Base-by-base conservation (phyloP, 2,329 filamentous ascomycete genomes). In the Clonostachys sp. region DNA sequence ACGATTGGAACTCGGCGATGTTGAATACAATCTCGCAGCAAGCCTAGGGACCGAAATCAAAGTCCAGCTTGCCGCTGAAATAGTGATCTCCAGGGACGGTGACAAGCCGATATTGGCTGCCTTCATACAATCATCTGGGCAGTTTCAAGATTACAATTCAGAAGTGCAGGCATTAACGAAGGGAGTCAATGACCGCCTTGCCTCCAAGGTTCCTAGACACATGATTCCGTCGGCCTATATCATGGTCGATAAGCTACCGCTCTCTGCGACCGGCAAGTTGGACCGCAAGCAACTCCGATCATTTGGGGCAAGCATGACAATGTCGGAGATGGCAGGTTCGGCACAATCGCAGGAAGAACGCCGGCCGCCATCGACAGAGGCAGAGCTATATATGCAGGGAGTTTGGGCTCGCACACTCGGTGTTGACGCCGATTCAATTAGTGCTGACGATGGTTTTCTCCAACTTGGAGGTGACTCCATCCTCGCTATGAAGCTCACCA, bases 381-480 rank as follows among this genome's bases (percentile, higher is more conserved):
- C 44, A 41, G 3, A 58, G 36, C 33, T 39, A 30, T 50, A 53
- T 5, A 45, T 67, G 10, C 58, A 56, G 18, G 40, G 46, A n/a
- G 51, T 64, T 17, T 75, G 72, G 70, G 57, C 60, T 5, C 54
- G 60, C 1, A 48, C 46, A 12, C 46, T 48, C 34, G 41, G 35
- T 34, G 20, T 48, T 20, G 46, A 35, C 17, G 34, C 38, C 34
- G 14, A 14, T 41, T n/a, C 9, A 14, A 43, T 57, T 8, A 50
- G 51, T 3, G 42, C 45, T 8, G 45, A 46, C 4, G 47, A 49
- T 53, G 69, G 66, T 57, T 77, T 77, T 61, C 71, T 76, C 53
- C 62, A 61, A 1, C 61, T 76, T 2, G 74, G 73, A 1, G 73
- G 75, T 8, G 74, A 78, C 58, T 78, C 74, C 0, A 61, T 78